phyloP scores from a whole-genome alignment of 2,329 filamentous ascomycete species.

The Scedosporium minutisporum region DNA sequence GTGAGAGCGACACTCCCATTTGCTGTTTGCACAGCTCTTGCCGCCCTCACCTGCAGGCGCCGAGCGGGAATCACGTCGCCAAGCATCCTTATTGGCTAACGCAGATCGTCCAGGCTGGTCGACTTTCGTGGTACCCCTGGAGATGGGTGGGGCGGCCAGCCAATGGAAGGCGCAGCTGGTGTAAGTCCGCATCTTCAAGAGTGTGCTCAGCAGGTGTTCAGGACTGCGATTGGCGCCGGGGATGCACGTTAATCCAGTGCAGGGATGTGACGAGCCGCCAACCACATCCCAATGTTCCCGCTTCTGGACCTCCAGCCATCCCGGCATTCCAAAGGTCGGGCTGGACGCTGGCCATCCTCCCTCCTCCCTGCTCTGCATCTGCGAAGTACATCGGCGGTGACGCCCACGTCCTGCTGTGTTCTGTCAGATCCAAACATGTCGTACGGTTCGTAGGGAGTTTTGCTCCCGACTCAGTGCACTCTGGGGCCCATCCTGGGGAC shows the following conservation, averaged over 20 bases:
- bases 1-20: neutral
- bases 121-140: slow-evolving; percentile 3
- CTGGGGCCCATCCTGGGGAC: neutral
- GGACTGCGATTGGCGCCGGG: slow-evolving; percentile 2
- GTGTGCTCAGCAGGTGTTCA: neutral
- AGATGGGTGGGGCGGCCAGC: neutral
- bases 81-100: neutral
- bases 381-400: neutral
- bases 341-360: neutral
- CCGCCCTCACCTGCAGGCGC: slow-evolving; percentile 6
- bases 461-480: neutral
- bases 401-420: neutral
- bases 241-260: neutral
- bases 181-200: neutral
- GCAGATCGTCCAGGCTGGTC: neutral
- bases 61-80: slow-evolving; percentile 6
- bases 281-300: slow-evolving; percentile 1
- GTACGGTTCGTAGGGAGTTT: neutral
- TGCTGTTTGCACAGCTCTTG: neutral
- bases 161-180: neutral
- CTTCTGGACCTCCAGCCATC: neutral
- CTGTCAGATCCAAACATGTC: neutral
- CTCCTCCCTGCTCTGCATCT: neutral
- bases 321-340: neutral
- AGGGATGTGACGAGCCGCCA: slow-evolving; percentile 1